These are phyloP conservation scores for Dissophora ornata DNA, from an alignment of 192 early-diverging fungal species.

Conservation along the genomic window DNA sequence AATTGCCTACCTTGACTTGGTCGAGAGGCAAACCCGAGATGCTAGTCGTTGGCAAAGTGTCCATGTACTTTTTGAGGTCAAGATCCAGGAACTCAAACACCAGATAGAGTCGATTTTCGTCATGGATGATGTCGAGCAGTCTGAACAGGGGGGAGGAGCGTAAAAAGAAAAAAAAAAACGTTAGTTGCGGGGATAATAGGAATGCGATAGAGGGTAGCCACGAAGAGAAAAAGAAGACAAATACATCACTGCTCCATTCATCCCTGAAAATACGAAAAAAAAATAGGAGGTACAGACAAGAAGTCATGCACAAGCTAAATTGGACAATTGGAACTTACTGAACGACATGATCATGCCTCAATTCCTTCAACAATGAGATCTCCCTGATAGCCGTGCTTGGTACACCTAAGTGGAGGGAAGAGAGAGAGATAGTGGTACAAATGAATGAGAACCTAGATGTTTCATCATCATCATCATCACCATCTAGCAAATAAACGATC, in stretches of 20 bases:
- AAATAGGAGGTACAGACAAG: constrained; percentile 2
- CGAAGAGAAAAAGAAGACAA: neutral
- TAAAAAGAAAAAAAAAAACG: neutral
- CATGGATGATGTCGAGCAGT: constrained; percentile 89
- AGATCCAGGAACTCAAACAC: constrained; percentile 97
- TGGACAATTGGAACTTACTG: constrained; percentile 63
- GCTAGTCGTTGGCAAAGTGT: constrained; percentile 34
- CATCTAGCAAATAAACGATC: too few relatives aligned
- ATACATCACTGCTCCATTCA: neutral
- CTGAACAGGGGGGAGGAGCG: constrained; percentile 54
- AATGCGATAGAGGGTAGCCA: too few relatives aligned
- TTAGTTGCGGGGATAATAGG: neutral
- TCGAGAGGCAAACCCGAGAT: constrained; percentile 37
- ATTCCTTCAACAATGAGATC: constrained; percentile 88
- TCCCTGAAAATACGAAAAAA: constrained; percentile 18
- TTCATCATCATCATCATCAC: too few relatives aligned
- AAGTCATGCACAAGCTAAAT: neutral
- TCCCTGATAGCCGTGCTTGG: constrained; percentile 89
- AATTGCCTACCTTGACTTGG: constrained; percentile 48
- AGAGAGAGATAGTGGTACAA: neutral
- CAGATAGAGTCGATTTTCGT: constrained; percentile 88
- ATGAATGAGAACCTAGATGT: too few relatives aligned
- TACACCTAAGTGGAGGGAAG: constrained; percentile 48
- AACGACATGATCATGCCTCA: constrained; percentile 87
- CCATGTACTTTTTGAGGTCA: constrained; percentile 63